Base-by-base conservation (phyloP, 306 rosid species). In the Glycine tomentella region DNA sequence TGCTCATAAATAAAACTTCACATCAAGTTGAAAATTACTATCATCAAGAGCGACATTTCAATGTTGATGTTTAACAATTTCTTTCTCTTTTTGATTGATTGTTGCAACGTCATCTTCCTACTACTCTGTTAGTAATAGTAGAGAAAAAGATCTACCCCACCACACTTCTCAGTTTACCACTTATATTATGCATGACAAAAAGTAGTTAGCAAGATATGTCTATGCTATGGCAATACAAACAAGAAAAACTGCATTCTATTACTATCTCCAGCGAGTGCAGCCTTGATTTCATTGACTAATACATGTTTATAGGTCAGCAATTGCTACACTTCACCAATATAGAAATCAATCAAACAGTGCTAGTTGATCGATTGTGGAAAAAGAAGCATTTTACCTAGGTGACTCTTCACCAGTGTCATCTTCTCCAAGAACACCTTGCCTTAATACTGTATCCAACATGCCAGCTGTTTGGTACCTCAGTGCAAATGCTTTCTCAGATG, bases 401-500 rank as follows among this genome's bases (percentile, higher is more conserved):
- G 90, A 93, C 85, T 90, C 94, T 90, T 95, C 98, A 59, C 97
- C 99, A 1, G 87, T 93, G 87, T 95, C 99, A 78, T 90, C 98
- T 84, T 95, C 99, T 74, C 99, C 99, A 58, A 95, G 91, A 73
- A 93, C 90, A 57, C 99, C 99, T 87, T 90, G 92, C 81, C 98
- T 87, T 79, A 95, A 72, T 46, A 92, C 97, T 9, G 90, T 85
- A 48, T 95, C 99, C 79, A 95, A 83, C 99, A 95, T 95, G 78
- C 97, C 99, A 58, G 94, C 98, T 9, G 99, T 93, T 77, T 91
- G 98, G 92, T 95, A 95, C 87, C 99, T 88, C 69, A 95, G 88
- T 8, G 97, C 83, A 90, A 90, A 95, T 8, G 99, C 99, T 86
- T 77, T 93, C 88, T 90, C 97, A 8, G 90, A 83, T 77, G 98